These are phyloP conservation scores for Yamadazyma jaroonii DNA, from an alignment of 1,139 yeast species.

Conservation along the genomic window DNA sequence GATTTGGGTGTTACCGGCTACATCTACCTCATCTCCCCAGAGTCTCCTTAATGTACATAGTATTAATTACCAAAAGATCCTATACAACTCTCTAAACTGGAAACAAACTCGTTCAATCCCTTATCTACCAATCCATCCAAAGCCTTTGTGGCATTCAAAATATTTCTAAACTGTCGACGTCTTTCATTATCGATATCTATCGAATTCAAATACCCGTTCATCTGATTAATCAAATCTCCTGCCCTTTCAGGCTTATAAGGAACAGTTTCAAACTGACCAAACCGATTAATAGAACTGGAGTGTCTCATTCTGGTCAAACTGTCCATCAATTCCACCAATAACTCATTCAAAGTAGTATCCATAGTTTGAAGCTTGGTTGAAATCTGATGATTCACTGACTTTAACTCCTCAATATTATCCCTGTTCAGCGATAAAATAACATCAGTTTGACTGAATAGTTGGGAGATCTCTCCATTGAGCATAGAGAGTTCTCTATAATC, in stretches of 20 bases:
- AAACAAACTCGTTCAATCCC: conserved; percentile 20
- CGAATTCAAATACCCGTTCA: not conserved
- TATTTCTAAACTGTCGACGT: conserved; percentile 14
- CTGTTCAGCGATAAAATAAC: too few species aligned
- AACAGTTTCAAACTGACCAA: too few species aligned
- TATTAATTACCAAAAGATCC: conserved; percentile 18
- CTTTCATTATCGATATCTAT: not conserved
- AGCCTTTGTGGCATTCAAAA: conserved; percentile 16
- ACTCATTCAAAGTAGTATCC: too few species aligned
- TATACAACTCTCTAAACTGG: conserved; percentile 23
- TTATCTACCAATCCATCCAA: conserved; percentile 16
- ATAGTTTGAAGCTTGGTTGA: too few species aligned
- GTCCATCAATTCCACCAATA: too few species aligned
- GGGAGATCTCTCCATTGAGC: not conserved
- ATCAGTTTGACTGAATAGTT: too few species aligned
- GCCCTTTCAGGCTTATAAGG: too few species aligned
- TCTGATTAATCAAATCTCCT: not conserved
- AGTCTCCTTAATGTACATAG: not conserved
- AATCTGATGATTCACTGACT: too few species aligned
- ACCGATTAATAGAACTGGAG: too few species aligned
- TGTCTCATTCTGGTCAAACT: too few species aligned
- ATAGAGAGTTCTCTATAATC: not conserved
- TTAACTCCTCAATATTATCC: too few species aligned
- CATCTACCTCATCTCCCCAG: not conserved
- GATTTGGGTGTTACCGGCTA: conserved; percentile 13